Evolutionary conservation across 1,284 basidiomycete species (phyloP).

Genomic region (Cutaneotrichosporon daszewskae): DNA sequence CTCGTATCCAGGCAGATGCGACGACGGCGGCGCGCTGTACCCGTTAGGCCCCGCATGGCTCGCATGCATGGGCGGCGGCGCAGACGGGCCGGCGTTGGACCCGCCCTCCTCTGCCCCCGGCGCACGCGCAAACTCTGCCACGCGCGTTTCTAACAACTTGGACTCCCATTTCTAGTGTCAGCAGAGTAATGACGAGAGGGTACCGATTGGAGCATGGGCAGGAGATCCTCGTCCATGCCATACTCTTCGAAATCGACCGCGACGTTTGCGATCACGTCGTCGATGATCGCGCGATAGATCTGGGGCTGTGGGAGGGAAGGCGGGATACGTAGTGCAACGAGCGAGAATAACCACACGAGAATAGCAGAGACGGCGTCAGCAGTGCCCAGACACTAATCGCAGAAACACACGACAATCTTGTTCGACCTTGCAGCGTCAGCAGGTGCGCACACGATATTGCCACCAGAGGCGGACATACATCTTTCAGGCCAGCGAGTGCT

Average conservation of each 20-base stretch:
- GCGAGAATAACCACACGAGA: background rate
- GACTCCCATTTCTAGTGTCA: conserved; percentile 79
- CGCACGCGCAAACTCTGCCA: conserved; percentile 69
- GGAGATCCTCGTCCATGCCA: conserved; percentile 85
- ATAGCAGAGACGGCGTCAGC: conserved; percentile 1
- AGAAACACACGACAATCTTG: conserved; percentile 45
- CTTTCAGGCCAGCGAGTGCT: conserved; percentile 4
- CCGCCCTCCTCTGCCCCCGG: conserved; percentile 9
- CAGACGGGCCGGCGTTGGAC: too few species aligned
- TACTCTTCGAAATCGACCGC: conserved; percentile 95
- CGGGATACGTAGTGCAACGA: background rate
- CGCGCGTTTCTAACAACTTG: conserved; percentile 84
- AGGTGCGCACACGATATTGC: background rate
- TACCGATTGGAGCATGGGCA: conserved; percentile 81
- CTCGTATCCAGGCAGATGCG: background rate
- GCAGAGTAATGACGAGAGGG: conserved; percentile 40
- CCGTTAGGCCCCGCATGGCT: background rate
- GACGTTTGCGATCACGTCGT: conserved; percentile 85
- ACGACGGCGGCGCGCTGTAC: background rate
- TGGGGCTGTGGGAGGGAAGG: conserved; percentile 56
- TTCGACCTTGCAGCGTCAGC: conserved; percentile 46
- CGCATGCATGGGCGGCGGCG: background rate
- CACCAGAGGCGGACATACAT: conserved; percentile 26
- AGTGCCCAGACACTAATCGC: background rate
- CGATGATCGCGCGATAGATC: conserved; percentile 90